phyloP scores from a whole-genome alignment of 139 green algal genomes.

The Chlamydomonas sphaeroides region DNA sequence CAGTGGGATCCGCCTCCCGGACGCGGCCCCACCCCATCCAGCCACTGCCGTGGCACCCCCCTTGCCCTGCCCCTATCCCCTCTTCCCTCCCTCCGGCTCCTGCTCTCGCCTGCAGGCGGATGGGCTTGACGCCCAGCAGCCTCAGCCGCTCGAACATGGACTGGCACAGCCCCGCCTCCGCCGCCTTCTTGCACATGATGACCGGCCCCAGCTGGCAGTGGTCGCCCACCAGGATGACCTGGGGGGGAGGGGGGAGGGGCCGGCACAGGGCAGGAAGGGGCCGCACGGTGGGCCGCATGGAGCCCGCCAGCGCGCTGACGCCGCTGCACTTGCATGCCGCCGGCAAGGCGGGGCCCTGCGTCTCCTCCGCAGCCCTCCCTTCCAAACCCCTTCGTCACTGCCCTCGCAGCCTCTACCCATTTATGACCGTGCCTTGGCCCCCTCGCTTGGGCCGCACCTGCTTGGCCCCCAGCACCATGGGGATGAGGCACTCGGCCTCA shows the following conservation, averaged over 20 bases:
- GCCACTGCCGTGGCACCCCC: no score
- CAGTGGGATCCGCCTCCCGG: neutral
- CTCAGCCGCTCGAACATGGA: slow-evolving; percentile 96
- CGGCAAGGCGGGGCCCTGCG: no score
- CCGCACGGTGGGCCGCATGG: neutral
- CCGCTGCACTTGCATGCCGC: no score
- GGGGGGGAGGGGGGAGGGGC: neutral
- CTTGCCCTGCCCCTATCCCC: no score
- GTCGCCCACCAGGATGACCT: slow-evolving; percentile 96
- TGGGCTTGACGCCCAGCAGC: slow-evolving; percentile 91
- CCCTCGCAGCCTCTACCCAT: no score
- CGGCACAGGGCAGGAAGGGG: neutral
- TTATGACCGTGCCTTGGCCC: no score
- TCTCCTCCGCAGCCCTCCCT: no score
- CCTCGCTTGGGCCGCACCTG: slow-evolving; percentile 57
- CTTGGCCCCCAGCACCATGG: slow-evolving; percentile 95
- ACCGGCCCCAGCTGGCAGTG: slow-evolving; percentile 97
- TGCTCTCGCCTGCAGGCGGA: slow-evolving; percentile 83
- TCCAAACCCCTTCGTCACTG: no score
- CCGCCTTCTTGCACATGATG: slow-evolving; percentile 91
- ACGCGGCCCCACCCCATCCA: no score
- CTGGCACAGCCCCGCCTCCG: slow-evolving; percentile 88
- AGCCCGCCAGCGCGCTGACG: no score
- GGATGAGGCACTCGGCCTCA: slow-evolving; percentile 95
- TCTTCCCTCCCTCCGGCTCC: no score